Percentiles rank a stretch among this genome's conserved stretches.
These are phyloP conservation scores for Apiotrichum laibachii DNA, from an alignment of 1,284 basidiomycete species.

Conservation along the genomic window DNA sequence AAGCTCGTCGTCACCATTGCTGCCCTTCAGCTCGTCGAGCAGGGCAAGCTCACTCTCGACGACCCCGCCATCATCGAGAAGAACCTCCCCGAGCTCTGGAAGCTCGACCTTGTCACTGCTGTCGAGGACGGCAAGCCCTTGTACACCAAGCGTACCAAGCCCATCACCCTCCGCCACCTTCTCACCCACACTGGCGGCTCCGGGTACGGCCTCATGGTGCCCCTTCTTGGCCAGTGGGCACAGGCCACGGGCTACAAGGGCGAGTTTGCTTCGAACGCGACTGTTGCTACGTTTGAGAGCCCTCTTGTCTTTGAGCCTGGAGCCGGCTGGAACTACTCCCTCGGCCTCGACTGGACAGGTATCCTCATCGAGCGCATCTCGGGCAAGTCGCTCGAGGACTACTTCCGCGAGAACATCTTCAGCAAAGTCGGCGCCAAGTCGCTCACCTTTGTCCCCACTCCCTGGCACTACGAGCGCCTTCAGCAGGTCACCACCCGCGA, in stretches of 20 bases:
- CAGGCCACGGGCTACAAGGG: not conserved
- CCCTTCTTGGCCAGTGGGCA: conserved; percentile 12
- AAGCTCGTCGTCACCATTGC: conserved; percentile 31
- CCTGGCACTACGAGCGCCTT: conserved; percentile 19
- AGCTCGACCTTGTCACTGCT: conserved; percentile 32
- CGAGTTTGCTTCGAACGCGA: conserved; percentile 21
- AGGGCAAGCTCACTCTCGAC: conserved; percentile 25
- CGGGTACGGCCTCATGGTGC: conserved; percentile 15
- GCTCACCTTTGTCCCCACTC: conserved; percentile 34
- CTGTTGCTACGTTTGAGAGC: conserved; percentile 19
- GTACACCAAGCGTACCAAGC: conserved; percentile 25
- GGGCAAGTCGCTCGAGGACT: conserved; percentile 35
- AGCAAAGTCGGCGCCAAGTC: conserved; percentile 30
- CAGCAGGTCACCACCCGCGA: conserved; percentile 7
- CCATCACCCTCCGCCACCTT: conserved; percentile 39
- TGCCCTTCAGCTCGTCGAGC: conserved; percentile 17
- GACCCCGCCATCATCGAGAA: conserved; percentile 28
- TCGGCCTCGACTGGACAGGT: conserved; percentile 46
- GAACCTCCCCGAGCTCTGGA: conserved; percentile 35
- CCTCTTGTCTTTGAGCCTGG: conserved; percentile 40
- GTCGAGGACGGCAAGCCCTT: conserved; percentile 29
- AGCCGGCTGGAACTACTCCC: conserved; percentile 29
- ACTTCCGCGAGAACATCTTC: conserved; percentile 43
- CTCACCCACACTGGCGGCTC: conserved; percentile 30
- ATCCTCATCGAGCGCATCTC: conserved; percentile 36